Evolutionary conservation across 1,284 basidiomycete species (phyloP).

Genomic region (Coniferiporia sulphurascens): DNA sequence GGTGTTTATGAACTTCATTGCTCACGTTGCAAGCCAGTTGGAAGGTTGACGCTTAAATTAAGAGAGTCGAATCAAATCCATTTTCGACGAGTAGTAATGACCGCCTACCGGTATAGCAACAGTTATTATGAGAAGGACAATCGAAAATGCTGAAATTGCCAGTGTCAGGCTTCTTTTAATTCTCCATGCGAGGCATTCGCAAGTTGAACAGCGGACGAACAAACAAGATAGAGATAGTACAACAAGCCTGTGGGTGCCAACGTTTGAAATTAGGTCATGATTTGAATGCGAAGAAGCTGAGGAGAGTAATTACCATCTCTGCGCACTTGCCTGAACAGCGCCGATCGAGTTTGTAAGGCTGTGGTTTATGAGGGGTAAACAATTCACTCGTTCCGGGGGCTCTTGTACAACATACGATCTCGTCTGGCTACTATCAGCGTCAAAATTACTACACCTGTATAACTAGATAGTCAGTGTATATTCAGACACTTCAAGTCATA

Average conservation of each 20-base stretch:
- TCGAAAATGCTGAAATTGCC: conserved; percentile 30
- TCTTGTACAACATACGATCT: conserved; percentile 29
- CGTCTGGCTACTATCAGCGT: conserved; percentile 35
- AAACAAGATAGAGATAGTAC: conserved; percentile 38
- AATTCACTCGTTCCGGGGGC: not conserved
- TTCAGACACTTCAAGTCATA: not conserved
- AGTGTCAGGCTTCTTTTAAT: no score
- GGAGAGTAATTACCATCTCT: conserved; percentile 32
- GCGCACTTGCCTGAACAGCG: conserved; percentile 36
- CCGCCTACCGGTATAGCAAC: conserved; percentile 32
- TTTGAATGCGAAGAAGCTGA: not conserved
- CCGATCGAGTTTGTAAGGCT: conserved; percentile 33
- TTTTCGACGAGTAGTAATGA: conserved; percentile 14
- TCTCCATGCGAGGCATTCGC: not conserved
- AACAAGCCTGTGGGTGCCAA: conserved; percentile 29
- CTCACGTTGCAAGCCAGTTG: conserved; percentile 39
- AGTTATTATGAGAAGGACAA: conserved; percentile 38
- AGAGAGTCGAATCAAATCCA: not conserved
- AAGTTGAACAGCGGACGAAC: conserved; percentile 23
- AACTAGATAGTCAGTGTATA: not conserved
- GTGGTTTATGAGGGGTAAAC: not conserved
- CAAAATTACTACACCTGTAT: conserved; percentile 34
- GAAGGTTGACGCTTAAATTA: conserved; percentile 22
- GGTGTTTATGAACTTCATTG: not conserved
- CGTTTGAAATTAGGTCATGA: not conserved